Evolutionary conservation across 805 yeast genomes (phyloP).

Genomic region (Suhomyces sp.): DNA sequence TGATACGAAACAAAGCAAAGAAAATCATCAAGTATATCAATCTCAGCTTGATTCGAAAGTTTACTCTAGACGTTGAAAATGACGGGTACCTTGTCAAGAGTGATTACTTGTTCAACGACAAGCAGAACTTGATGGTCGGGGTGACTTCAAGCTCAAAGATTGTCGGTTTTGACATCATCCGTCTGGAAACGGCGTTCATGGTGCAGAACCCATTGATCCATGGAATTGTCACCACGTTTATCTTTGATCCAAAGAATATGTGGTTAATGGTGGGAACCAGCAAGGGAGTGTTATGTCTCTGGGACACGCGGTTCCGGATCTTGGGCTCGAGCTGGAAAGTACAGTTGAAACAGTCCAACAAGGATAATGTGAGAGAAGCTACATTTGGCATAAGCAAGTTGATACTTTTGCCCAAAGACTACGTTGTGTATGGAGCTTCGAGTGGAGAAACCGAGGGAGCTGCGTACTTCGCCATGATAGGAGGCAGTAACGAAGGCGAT

Average conservation of each 20-base stretch:
- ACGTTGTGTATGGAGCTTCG: constrained; percentile 25
- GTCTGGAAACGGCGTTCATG: constrained; percentile 41
- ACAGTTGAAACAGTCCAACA: constrained; percentile 3
- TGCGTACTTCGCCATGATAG: constrained; percentile 48
- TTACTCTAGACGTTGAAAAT: constrained; percentile 27
- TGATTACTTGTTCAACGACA: constrained; percentile 38
- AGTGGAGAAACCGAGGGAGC: constrained; percentile 12
- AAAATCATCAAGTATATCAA: constrained; percentile 27
- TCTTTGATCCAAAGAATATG: constrained; percentile 48
- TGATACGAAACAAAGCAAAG: constrained; percentile 31
- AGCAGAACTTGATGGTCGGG: constrained; percentile 44
- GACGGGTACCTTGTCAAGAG: constrained; percentile 46
- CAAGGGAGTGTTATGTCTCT: constrained; percentile 68
- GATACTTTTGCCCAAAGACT: constrained; percentile 39
- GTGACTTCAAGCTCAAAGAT: constrained; percentile 55
- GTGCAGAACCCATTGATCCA: constrained; percentile 57
- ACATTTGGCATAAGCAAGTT: constrained; percentile 41
- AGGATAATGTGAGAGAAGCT: constrained; percentile 12
- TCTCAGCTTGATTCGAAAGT: constrained; percentile 39
- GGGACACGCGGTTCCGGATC: constrained; percentile 75
- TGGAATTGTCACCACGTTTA: constrained; percentile 65
- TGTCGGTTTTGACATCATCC: constrained; percentile 54
- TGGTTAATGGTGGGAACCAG: constrained; percentile 78
- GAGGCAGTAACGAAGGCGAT: constrained; percentile 61
- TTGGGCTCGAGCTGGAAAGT: constrained; percentile 63